A percentile compares a stretch with the other conserved stretches of the same genome.
Evolutionary conservation across 129 eudicot genomes (phyloP).

Genomic region (Centella asiatica): DNA sequence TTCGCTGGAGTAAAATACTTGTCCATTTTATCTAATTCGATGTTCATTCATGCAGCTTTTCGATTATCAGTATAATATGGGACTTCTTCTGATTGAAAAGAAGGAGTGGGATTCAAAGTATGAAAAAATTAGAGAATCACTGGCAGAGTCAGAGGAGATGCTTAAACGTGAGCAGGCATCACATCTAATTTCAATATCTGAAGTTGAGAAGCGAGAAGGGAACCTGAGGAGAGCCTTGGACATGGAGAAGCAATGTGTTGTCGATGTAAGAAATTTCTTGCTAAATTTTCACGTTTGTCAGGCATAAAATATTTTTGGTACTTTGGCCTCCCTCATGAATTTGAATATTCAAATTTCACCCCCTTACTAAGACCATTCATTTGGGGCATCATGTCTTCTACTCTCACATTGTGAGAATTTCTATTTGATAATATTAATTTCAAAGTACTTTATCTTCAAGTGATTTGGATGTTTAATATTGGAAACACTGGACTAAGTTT

Average conservation of each 20-base stretch:
- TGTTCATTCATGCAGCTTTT: constrained; percentile 33
- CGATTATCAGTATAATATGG: constrained; percentile 95
- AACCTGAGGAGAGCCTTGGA: constrained; percentile 63
- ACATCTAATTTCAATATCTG: constrained; percentile 63
- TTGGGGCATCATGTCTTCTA: no score
- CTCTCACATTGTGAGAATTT: no score
- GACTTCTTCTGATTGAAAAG: constrained; percentile 76
- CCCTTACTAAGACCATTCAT: no score
- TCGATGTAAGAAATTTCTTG: constrained; percentile 43
- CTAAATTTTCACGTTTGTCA: not conserved
- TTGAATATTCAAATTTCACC: no score
- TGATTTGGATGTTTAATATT: no score
- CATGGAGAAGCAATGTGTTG: constrained; percentile 50
- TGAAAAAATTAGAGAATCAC: constrained; percentile 59
- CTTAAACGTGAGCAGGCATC: constrained; percentile 77
- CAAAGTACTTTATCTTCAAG: no score
- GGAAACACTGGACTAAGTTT: no score
- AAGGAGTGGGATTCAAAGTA: constrained; percentile 49
- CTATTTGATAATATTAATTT: no score
- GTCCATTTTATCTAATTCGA: not conserved
- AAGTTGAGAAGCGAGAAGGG: constrained; percentile 69
- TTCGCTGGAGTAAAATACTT: not conserved
- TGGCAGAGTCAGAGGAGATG: constrained; percentile 51
- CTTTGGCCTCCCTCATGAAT: not conserved
- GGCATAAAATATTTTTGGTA: not conserved